A percentile compares a stretch with the other conserved stretches of the same genome.
phyloP scores from a whole-genome alignment of 2,329 filamentous ascomycete genomes.

The Penicillium freii region DNA sequence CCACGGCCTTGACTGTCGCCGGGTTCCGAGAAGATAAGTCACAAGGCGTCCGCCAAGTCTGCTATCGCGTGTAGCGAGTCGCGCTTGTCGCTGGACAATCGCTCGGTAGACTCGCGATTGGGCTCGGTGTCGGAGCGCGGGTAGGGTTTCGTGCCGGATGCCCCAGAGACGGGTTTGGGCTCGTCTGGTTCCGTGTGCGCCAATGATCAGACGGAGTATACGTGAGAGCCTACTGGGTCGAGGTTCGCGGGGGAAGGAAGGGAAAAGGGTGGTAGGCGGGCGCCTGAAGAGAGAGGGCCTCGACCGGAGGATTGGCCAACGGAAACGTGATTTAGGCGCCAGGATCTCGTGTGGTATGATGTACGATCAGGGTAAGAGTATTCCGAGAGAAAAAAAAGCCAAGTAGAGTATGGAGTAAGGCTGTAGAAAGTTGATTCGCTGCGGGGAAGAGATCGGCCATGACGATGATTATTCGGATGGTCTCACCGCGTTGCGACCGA shows the following conservation, averaged over 20 bases:
- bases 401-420: not conserved
- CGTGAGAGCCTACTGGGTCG: constrained; percentile 40
- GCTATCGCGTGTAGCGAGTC: constrained; percentile 49
- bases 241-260: constrained; percentile 15
- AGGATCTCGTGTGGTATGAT: constrained; percentile 20
- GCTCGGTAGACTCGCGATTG: constrained; percentile 77
- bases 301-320: constrained; percentile 21
- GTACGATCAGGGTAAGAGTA: not conserved
- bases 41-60: constrained; percentile 24
- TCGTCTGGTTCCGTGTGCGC: constrained; percentile 63
- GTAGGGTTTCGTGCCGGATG: constrained; percentile 73
- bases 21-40: constrained; percentile 26
- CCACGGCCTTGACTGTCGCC: constrained; percentile 21
- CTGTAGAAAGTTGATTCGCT: constrained; percentile 3
- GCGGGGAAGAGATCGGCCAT: constrained; percentile 12
- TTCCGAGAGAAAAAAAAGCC: not conserved
- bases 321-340: constrained; percentile 27
- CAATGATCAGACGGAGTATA: constrained; percentile 59
- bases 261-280: constrained; percentile 16
- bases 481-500: constrained; percentile 8
- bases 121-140: constrained; percentile 65
- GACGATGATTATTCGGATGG: constrained; percentile 9
- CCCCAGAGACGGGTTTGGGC: constrained; percentile 65
- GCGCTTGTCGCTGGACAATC: constrained; percentile 63
- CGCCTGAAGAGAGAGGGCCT: constrained; percentile 17